These are phyloP conservation scores for Aspergillus sp. DNA, from an alignment of 2,329 filamentous ascomycete genomes.

Conservation along the genomic window DNA sequence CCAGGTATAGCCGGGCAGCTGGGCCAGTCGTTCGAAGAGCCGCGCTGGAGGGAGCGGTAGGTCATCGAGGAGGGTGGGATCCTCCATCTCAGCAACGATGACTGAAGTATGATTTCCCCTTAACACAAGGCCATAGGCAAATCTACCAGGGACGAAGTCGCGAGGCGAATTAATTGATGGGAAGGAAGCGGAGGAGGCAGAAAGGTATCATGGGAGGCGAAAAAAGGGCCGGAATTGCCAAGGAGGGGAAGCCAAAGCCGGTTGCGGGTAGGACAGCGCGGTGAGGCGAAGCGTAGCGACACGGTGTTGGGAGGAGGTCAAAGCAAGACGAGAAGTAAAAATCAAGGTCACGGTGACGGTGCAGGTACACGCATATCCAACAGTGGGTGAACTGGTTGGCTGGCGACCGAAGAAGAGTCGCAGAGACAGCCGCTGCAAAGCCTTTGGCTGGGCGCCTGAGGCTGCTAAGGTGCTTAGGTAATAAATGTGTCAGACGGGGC, in stretches of 20 bases:
- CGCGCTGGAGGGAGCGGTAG: conserved; percentile 51
- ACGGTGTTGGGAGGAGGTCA: too few species aligned
- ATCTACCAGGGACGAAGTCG: background rate
- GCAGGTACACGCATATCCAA: too few species aligned
- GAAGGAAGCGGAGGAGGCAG: background rate
- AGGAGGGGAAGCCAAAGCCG: background rate
- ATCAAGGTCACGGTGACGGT: too few species aligned
- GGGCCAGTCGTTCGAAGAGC: conserved; percentile 62
- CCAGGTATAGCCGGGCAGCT: conserved; percentile 68
- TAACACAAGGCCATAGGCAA: conserved; percentile 15
- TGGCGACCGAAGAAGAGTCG: too few species aligned
- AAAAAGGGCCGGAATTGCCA: background rate
- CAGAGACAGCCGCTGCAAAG: too few species aligned
- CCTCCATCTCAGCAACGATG: conserved; percentile 22
- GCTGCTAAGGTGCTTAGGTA: too few species aligned
- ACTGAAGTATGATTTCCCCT: conserved; percentile 9
- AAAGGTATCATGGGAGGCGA: background rate
- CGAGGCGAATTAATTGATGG: conserved; percentile 2
- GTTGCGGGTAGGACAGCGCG: conserved; percentile 3
- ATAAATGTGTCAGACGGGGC: too few species aligned
- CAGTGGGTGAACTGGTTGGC: too few species aligned
- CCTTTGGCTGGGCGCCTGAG: too few species aligned
- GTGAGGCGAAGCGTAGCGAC: too few species aligned
- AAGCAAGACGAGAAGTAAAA: too few species aligned
- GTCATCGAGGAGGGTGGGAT: conserved; percentile 34